A percentile compares a stretch with the other conserved stretches of the same genome.
Conservation (phyloP, 2,329 filamentous ascomycete species). For the Pseudogymnoascus sp. region DNA sequence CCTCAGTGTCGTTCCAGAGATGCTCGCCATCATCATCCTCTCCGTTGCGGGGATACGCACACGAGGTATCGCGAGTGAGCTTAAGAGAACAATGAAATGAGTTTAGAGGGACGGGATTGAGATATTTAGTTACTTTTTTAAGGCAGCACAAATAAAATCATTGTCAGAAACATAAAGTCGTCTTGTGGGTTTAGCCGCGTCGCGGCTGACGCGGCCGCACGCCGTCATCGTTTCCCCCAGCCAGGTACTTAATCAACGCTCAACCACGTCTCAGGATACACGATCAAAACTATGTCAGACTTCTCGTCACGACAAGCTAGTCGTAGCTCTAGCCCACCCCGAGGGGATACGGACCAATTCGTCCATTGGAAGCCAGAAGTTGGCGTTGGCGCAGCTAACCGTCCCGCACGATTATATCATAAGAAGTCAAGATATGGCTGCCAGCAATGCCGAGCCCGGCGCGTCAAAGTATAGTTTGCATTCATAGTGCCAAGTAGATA, state of each 20-base stretch:
- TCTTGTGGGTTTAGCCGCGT: neutral
- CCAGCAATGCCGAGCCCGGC: conserved; percentile 24
- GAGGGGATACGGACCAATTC: neutral
- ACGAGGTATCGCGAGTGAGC: neutral
- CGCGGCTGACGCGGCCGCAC: neutral
- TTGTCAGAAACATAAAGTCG: neutral
- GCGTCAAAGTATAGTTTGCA: conserved; percentile 24
- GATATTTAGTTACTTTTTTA: neutral
- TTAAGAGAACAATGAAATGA: neutral
- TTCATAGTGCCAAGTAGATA: conserved; percentile 15
- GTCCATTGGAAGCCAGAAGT: neutral
- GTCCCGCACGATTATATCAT: conserved; percentile 23
- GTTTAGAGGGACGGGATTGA: neutral
- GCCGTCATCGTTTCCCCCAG: neutral
- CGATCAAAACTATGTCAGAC: neutral
- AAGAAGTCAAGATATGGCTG: conserved; percentile 28
- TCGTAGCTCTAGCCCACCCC: neutral
- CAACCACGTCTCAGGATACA: neutral
- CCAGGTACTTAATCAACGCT: neutral
- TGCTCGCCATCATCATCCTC: neutral
- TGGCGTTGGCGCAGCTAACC: neutral
- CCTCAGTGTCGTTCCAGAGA: neutral
- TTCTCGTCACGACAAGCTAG: neutral
- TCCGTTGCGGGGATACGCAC: neutral
- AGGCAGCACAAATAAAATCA: neutral